These are phyloP conservation scores for Trifolium repens DNA, from an alignment of 306 rosid species.

Conservation along the genomic window DNA sequence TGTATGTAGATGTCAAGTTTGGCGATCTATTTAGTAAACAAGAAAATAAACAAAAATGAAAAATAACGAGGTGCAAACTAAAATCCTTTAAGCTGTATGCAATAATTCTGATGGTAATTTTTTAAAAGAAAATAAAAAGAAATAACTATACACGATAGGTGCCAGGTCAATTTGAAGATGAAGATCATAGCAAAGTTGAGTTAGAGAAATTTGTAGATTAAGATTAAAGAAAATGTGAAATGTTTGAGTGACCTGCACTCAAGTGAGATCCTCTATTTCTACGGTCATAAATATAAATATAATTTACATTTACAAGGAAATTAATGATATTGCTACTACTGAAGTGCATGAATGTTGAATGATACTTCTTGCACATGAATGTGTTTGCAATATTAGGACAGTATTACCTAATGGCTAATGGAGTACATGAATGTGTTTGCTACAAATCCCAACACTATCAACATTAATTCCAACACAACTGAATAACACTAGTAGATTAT, in stretches of 20 bases:
- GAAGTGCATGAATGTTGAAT: neutral
- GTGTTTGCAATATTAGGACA: no score
- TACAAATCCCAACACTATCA: neutral
- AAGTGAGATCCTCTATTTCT: neutral
- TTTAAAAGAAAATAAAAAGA: neutral
- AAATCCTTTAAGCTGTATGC: slow-evolving; percentile 4
- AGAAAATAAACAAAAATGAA: neutral
- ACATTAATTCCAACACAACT: neutral
- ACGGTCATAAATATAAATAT: neutral
- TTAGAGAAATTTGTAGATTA: neutral
- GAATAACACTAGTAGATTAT: neutral
- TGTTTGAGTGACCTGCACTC: neutral
- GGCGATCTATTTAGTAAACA: neutral
- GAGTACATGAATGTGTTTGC: neutral
- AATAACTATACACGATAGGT: neutral
- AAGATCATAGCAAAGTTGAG: slow-evolving; percentile 13
- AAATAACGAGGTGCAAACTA: neutral
- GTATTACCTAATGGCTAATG: neutral
- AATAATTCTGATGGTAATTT: slow-evolving; percentile 13
- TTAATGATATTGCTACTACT: neutral
- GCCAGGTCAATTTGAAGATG: slow-evolving; percentile 26
- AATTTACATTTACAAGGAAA: neutral
- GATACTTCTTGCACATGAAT: no score
- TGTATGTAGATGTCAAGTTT: slow-evolving; percentile 17
- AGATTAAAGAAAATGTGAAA: neutral